Evolutionary conservation across 768 basidiomycete genomes (phyloP), one percentile per base, ranked within the genome.

Genomic region (Pholiota conissans): DNA sequence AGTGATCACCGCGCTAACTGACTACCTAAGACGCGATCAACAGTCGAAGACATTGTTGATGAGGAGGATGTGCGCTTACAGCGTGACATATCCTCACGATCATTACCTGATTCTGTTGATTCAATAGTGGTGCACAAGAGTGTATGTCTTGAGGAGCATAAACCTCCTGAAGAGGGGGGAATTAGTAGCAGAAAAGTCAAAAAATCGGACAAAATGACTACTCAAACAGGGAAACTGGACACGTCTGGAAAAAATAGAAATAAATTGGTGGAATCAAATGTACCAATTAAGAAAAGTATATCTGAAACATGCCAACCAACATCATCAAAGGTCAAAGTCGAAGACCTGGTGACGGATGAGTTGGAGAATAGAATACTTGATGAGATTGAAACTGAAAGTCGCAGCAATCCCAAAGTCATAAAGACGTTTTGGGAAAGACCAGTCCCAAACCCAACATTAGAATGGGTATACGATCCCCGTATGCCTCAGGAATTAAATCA

Each of bases 401-500:
- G 6, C 30, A 32, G 30, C 13, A 6, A 30, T 22, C 39, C 1
- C 13, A 20, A 6, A 58, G 30, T 14, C 5, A 24, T 10, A 18
- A 24, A 18, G 6, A 6, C 11, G 3, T 55, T 65, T 1, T 65
- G 64, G 64, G 64, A 65, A 42, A 32, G 59, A 46, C 66, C 62
- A 0, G 49, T 55, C 1, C 59, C 61, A 4, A 46, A 54, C 28
- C 56, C 56, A 20, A 34, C 55, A 14, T 37, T 58, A 5, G 49
- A 61, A n/a, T 62, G 62, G 61, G 27, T 29, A 13, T 56, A 56
- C 22, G 61, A 65, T 27, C 62, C 59, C 49, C 45, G 56, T 26
- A 63, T 69, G 63, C 66, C 64, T 7, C 1, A 9, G 3, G 57
- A 70, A 59, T 67, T 61, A 60, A 68, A 70, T 49, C 53, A 63